Evolutionary conservation across 1,284 basidiomycete genomes (phyloP), one percentile per base, ranked within the genome.

Genomic region (Heterobasidion occidentale): DNA sequence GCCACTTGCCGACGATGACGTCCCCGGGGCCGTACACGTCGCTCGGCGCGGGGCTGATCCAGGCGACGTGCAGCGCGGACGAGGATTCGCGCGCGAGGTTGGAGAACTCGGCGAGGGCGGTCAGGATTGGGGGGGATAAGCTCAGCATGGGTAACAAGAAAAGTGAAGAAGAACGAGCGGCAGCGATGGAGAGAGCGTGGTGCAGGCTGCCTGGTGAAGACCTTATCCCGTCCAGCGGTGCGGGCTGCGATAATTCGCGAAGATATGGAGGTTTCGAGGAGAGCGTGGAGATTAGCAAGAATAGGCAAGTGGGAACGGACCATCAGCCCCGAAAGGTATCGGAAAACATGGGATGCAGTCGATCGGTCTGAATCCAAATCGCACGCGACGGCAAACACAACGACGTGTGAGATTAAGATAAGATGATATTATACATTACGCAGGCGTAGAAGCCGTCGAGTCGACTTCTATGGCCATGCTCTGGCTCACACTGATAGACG

Each of bases 361-460:
- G 42, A 36, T 33, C 42, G 15, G n/a, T 45, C 17, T 38, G 46
- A 36, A 17, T 15, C 38, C 11, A 42, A 42, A n/a, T 42, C 38
- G 27, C 38, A 42, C 2, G 15, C 15, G 38, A 42, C 38, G 38
- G 11, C 12, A 11, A 12, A 42, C 12, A n/a, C 38, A 42, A n/a
- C 38, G 38, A 12, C n/a, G 38, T n/a, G n/a, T 42, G n/a, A 5
- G 38, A 42, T 42, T n/a, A 12, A 12, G 7, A n/a, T 42, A n/a
- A 42, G 50, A 51, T 15, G 35, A 50, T 15, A 5, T 46, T 14
- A 1, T 19, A 36, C 7, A 11, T 56, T 38, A 63, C 7, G 63
- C 60, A 6, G 70, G 70, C 0, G 80, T 82, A 0, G 80, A 82
- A 45, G 80, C 80, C 33, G 74, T 79, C 14, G 80, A 82, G 60